phyloP scores from a whole-genome alignment of 1,284 basidiomycete genomes.

The Waitea zeae region DNA sequence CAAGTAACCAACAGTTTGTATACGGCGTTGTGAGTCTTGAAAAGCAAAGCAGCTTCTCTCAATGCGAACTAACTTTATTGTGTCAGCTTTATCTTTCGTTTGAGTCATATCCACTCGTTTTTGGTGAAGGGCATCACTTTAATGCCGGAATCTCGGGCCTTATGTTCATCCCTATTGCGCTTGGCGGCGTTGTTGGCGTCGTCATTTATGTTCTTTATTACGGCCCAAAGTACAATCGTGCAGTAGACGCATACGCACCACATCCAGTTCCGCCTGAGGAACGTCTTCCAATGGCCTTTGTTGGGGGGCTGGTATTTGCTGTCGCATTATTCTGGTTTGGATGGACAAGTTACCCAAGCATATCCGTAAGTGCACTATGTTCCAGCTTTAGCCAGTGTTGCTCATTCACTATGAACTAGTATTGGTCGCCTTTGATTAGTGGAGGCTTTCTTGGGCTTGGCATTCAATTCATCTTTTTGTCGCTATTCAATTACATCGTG shows the following conservation, averaged over 20 bases:
- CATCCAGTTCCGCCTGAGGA: slow-evolving; percentile 49
- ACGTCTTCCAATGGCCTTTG: slow-evolving; percentile 34
- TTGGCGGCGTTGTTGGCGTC: slow-evolving; percentile 36
- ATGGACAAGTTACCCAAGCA: slow-evolving; percentile 3
- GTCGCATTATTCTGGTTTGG: slow-evolving; percentile 54
- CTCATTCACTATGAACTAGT: slow-evolving; percentile 31
- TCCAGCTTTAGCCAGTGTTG: slow-evolving; percentile 22
- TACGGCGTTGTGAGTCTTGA: no score
- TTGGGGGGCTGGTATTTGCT: slow-evolving; percentile 37
- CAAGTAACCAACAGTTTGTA: no score
- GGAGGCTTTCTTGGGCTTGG: slow-evolving; percentile 33
- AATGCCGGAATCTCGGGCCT: slow-evolving; percentile 26
- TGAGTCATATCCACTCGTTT: slow-evolving; percentile 42
- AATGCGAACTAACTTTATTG: slow-evolving; percentile 28
- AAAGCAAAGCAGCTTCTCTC: no score
- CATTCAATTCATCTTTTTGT: slow-evolving; percentile 39
- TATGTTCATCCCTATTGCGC: slow-evolving; percentile 31
- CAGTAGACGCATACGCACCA: slow-evolving; percentile 26
- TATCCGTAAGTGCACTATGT: neutral
- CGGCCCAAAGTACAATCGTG: slow-evolving; percentile 31
- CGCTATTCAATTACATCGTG: slow-evolving; percentile 37
- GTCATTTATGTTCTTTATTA: slow-evolving; percentile 29
- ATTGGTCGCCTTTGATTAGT: slow-evolving; percentile 38
- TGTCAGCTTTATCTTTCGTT: slow-evolving; percentile 45
- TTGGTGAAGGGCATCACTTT: slow-evolving; percentile 32